Percentiles rank a stretch among this genome's conserved stretches.
Conservation (phyloP, 768 basidiomycete genomes). For the Termitomyces bulborhizus region DNA sequence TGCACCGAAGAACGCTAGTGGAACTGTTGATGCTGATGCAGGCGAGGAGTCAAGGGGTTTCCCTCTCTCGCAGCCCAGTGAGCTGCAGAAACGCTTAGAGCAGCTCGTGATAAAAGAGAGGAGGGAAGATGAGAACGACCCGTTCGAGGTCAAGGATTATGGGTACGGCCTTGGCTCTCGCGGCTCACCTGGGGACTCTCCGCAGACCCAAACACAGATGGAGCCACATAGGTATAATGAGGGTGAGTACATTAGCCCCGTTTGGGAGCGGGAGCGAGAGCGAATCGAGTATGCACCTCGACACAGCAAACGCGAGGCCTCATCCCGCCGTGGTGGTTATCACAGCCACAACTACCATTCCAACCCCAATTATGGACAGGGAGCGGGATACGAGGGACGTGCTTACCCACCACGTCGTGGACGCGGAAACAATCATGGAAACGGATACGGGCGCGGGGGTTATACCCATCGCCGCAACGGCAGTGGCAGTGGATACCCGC, state of each 20-base stretch:
- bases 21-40: background rate
- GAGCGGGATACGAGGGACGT: slow-evolving; percentile 1
- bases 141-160: slow-evolving; percentile 53
- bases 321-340: background rate
- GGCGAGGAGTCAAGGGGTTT: background rate
- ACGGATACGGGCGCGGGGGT: slow-evolving; percentile 30
- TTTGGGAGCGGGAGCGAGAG: slow-evolving; percentile 17
- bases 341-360: background rate
- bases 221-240: slow-evolving; percentile 12
- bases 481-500: slow-evolving; percentile 14
- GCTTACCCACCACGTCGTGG: slow-evolving; percentile 7
- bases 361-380: background rate
- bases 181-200: slow-evolving; percentile 2
- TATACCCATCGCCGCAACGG: slow-evolving; percentile 24
- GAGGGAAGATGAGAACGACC: slow-evolving; percentile 26
- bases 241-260: slow-evolving; percentile 1
- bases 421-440: slow-evolving; percentile 23
- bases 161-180: slow-evolving; percentile 55
- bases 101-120: slow-evolving; percentile 1
- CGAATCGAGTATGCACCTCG: background rate
- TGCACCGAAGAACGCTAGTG: background rate
- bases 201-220: background rate
- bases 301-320: slow-evolving; percentile 10
- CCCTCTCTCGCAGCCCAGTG: background rate
- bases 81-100: slow-evolving; percentile 8